phyloP scores from a whole-genome alignment of 257 asterid genomes.

The Nemophila menziesii region DNA sequence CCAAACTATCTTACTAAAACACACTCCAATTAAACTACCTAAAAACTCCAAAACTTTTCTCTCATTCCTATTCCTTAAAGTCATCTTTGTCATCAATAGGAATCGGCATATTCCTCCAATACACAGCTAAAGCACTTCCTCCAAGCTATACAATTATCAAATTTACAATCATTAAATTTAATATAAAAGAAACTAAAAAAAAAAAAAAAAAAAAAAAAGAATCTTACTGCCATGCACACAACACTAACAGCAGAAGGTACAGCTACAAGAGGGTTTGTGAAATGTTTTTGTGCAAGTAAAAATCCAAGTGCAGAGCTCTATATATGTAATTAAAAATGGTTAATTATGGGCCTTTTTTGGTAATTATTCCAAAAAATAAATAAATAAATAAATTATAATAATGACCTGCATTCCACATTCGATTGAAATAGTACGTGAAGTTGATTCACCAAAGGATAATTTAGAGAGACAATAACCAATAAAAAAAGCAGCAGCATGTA shows the following conservation, averaged over 20 bases:
- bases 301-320: slow-evolving; percentile 99
- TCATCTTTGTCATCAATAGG: slow-evolving; percentile 87
- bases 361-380: too few relatives aligned
- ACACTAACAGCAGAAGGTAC: slow-evolving; percentile 98
- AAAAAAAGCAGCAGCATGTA: slow-evolving; percentile 82
- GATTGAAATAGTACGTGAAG: slow-evolving; percentile 88
- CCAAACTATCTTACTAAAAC: too few relatives aligned
- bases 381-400: not conserved
- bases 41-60: too few relatives aligned
- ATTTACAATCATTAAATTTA: not conserved
- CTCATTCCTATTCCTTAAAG: slow-evolving; percentile 94
- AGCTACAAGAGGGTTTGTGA: slow-evolving; percentile 89
- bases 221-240: slow-evolving; percentile 93
- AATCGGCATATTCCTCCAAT: slow-evolving; percentile 82
- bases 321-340: not conserved
- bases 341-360: too few relatives aligned
- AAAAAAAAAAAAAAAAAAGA: slow-evolving; percentile 1
- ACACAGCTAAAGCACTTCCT: slow-evolving; percentile 92
- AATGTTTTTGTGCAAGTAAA: slow-evolving; percentile 84
- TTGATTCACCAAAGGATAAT: slow-evolving; percentile 84
- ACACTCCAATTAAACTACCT: too few relatives aligned
- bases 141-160: slow-evolving; percentile 50
- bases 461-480: slow-evolving; percentile 82
- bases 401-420: slow-evolving; percentile 99
- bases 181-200: not conserved